phyloP scores from a whole-genome alignment of 1,284 basidiomycete species.

The Fomitopsis pinicola region DNA sequence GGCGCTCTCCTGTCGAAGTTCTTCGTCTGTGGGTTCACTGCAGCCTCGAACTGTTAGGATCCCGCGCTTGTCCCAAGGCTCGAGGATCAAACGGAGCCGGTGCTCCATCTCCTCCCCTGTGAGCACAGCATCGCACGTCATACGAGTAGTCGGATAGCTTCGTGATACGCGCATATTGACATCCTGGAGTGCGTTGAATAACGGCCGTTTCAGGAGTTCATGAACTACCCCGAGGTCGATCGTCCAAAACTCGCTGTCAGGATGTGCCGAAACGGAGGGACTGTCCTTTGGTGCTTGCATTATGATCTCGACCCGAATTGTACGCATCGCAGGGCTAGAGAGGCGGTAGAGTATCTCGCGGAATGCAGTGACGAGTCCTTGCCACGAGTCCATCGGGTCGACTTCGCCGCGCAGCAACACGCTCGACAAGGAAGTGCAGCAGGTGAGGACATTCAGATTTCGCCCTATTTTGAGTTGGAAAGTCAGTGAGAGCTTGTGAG shows the following conservation, averaged over 20 bases:
- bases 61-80: not conserved
- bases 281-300: too few relatives aligned
- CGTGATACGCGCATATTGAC: not conserved
- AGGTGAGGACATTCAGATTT: not conserved
- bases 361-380: not conserved
- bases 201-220: not conserved
- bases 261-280: not conserved
- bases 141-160: too few relatives aligned
- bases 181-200: not conserved
- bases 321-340: not conserved
- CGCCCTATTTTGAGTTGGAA: not conserved
- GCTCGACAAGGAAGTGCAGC: not conserved
- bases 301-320: not conserved
- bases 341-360: not conserved
- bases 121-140: not conserved
- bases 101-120: not conserved
- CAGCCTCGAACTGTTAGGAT: not conserved
- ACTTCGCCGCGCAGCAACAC: not conserved
- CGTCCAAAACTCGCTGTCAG: too few relatives aligned
- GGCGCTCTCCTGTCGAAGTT: too few relatives aligned
- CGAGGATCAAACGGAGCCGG: not conserved
- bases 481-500: too few relatives aligned
- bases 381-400: not conserved
- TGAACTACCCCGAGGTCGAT: not conserved
- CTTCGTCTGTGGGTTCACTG: too few relatives aligned